Evolutionary conservation across 2,329 filamentous ascomycete species (phyloP).

Genomic region (Microcera coccophila): DNA sequence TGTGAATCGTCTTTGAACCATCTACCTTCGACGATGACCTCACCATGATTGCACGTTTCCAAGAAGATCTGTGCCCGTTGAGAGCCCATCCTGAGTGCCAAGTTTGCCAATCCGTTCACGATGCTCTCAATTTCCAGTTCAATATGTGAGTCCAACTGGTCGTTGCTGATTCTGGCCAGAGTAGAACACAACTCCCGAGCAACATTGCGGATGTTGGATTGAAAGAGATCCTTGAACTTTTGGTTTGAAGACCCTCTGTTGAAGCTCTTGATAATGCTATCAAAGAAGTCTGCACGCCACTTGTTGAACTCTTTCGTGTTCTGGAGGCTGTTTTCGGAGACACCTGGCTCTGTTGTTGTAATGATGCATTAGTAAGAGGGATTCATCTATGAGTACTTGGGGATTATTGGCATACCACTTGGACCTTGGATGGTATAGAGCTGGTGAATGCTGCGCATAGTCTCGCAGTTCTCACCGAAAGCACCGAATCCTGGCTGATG

Average conservation of each 20-base stretch:
- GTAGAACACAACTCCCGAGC: conserved; percentile 2
- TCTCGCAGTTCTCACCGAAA: conserved; percentile 7
- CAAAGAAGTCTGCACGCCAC: conserved; percentile 10
- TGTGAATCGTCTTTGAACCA: conserved; percentile 10
- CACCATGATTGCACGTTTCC: conserved; percentile 10
- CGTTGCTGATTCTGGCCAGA: conserved; percentile 1
- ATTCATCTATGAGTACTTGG: too few species aligned
- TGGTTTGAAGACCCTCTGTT: neutral
- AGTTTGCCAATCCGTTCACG: conserved; percentile 6
- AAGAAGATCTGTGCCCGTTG: conserved; percentile 12
- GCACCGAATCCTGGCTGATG: conserved; percentile 10
- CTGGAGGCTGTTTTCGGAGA: conserved; percentile 3
- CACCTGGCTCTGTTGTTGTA: too few species aligned
- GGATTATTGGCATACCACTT: conserved; percentile 1
- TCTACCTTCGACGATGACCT: conserved; percentile 1
- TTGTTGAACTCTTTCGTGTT: conserved; percentile 10
- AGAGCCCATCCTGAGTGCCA: conserved; percentile 14
- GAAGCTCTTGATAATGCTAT: conserved; percentile 3
- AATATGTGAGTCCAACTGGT: neutral
- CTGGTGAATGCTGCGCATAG: conserved; percentile 5
- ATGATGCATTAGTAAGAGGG: too few species aligned
- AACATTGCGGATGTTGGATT: conserved; percentile 4
- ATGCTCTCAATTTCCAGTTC: conserved; percentile 6
- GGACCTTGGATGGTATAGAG: conserved; percentile 5
- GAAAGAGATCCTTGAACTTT: conserved; percentile 4